Percentiles rank a stretch among this genome's conserved stretches.
These are phyloP conservation scores for Nakazawaea ernobii DNA, from an alignment of 805 yeast species.

Conservation along the genomic window DNA sequence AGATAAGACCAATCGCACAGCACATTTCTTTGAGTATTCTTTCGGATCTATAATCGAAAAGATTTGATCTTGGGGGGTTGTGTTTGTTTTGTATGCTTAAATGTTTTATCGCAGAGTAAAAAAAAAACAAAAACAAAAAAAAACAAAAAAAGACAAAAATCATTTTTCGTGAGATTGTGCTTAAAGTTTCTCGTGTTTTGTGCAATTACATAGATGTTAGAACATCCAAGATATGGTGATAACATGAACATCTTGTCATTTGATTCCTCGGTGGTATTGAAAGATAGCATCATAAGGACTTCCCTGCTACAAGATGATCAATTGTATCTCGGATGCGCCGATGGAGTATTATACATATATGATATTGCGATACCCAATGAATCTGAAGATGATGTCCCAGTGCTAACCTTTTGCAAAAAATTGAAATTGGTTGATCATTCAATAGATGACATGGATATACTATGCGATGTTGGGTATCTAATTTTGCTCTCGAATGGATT, in stretches of 20 bases:
- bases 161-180: too few species aligned
- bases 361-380: neutral
- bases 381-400: neutral
- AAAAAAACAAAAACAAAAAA: too few species aligned
- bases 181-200: neutral
- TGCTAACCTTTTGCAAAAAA: neutral
- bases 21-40: too few species aligned
- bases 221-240: conserved; percentile 13
- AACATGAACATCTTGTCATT: conserved; percentile 1
- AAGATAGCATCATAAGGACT: conserved; percentile 14
- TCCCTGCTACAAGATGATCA: conserved; percentile 12
- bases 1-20: too few species aligned
- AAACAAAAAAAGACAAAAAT: too few species aligned
- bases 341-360: conserved; percentile 1
- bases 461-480: conserved; percentile 26
- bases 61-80: too few species aligned
- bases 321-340: conserved; percentile 1
- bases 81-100: too few species aligned
- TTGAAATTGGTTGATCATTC: conserved; percentile 12
- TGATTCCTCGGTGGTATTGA: neutral
- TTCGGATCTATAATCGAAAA: too few species aligned
- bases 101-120: too few species aligned
- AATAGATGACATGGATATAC: conserved; percentile 25
- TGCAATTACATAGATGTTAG: neutral
- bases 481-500: conserved; percentile 23